phyloP scores from a whole-genome alignment of 139 green algal genomes.

The Tetradesmus obliquus region DNA sequence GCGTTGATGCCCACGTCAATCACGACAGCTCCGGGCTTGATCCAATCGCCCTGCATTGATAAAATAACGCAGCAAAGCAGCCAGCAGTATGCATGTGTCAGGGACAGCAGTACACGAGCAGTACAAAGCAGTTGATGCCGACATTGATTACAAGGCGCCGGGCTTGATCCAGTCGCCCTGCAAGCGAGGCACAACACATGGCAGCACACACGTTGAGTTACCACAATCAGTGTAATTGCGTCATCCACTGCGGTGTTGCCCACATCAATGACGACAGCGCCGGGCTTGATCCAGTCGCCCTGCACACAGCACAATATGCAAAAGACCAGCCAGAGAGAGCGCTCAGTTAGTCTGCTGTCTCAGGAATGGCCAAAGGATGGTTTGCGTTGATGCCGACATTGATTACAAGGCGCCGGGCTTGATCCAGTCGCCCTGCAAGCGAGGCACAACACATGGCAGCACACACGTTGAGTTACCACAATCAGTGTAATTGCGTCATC shows the following conservation, averaged over 20 bases:
- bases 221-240: too few species aligned
- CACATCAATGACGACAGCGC: conserved; percentile 94
- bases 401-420: conserved; percentile 92
- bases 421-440: conserved; percentile 81
- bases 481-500: conserved; percentile 51
- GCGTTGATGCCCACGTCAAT: conserved; percentile 98
- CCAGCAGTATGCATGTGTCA: background rate
- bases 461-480: too few species aligned
- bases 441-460: too few species aligned
- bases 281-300: conserved; percentile 93
- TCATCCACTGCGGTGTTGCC: conserved; percentile 94
- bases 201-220: too few species aligned
- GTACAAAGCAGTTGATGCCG: conserved; percentile 84
- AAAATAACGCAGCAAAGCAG: conserved; percentile 59
- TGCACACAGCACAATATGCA: conserved; percentile 70
- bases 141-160: conserved; percentile 93
- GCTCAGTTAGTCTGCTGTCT: background rate
- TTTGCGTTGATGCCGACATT: conserved; percentile 94
- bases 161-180: conserved; percentile 92
- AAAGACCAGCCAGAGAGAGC: background rate
- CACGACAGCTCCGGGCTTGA: conserved; percentile 93
- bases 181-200: too few species aligned
- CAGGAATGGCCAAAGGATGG: background rate
- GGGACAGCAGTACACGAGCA: conserved; percentile 45
- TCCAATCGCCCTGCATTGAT: conserved; percentile 82